Evolutionary conservation across 192 early-diverging fungal species (phyloP).

Genomic region (Dissophora globulifera): DNA sequence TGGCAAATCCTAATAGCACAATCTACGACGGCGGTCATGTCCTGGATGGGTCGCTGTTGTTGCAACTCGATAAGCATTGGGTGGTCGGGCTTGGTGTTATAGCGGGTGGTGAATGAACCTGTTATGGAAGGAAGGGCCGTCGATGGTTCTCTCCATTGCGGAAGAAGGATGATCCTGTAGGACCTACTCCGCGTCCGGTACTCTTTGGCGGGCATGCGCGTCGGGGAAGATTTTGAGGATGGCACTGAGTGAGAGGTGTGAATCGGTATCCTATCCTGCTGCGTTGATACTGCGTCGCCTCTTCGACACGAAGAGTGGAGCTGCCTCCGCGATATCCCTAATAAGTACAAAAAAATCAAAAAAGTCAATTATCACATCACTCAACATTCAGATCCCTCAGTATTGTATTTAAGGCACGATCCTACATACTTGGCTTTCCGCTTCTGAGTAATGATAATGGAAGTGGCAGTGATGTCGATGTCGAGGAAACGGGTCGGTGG

Average conservation of each 20-base stretch:
- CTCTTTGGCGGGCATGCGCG: too few relatives aligned
- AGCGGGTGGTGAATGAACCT: background rate
- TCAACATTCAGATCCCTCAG: too few relatives aligned
- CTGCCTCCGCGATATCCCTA: conserved; percentile 10
- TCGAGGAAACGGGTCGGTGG: background rate
- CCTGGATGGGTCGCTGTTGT: background rate
- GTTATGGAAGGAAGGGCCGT: background rate
- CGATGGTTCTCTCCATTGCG: background rate
- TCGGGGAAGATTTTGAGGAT: too few relatives aligned
- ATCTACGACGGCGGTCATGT: background rate
- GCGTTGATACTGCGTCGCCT: too few relatives aligned
- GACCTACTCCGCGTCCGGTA: background rate
- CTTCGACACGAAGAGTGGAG: background rate
- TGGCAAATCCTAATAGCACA: conserved; percentile 1
- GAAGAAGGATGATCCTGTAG: conserved; percentile 11
- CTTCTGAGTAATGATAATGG: background rate
- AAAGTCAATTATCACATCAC: too few relatives aligned
- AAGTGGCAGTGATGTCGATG: too few relatives aligned
- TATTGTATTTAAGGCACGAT: too few relatives aligned
- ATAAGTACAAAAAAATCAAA: too few relatives aligned
- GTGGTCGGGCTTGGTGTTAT: conserved; percentile 1
- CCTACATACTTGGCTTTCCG: background rate
- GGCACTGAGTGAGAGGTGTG: background rate
- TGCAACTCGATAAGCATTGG: conserved; percentile 9
- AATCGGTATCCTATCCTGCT: too few relatives aligned